Percentiles rank a stretch among this genome's conserved stretches.
Conservation (phyloP, 2,329 filamentous ascomycete genomes). For the Neocatenulostroma microsporum region DNA sequence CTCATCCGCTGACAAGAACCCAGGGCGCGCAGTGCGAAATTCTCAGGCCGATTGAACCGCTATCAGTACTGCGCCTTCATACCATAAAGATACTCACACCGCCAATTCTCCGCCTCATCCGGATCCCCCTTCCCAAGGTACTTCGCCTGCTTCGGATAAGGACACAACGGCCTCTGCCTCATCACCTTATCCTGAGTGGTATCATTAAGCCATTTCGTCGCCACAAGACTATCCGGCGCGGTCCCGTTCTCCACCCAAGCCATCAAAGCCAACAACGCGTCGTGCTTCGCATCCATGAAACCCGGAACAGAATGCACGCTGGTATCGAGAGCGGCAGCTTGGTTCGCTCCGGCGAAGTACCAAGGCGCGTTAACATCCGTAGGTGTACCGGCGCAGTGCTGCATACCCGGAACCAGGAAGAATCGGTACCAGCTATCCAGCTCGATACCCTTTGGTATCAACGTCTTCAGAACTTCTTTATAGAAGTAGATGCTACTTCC, state of each 20-base stretch:
- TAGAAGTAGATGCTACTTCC: slow-evolving; percentile 47
- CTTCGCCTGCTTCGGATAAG: slow-evolving; percentile 26
- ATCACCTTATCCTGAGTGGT: slow-evolving; percentile 19
- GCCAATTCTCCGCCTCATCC: slow-evolving; percentile 25
- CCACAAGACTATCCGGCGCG: slow-evolving; percentile 29
- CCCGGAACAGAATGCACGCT: slow-evolving; percentile 25
- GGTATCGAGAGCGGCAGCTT: slow-evolving; percentile 18
- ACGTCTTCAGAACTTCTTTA: slow-evolving; percentile 32
- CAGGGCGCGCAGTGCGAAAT: no score
- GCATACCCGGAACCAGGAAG: slow-evolving; percentile 40
- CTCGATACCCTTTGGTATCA: slow-evolving; percentile 28
- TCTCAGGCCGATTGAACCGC: no score
- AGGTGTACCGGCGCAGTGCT: slow-evolving; percentile 31
- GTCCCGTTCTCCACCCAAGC: slow-evolving; percentile 32
- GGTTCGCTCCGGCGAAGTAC: slow-evolving; percentile 36
- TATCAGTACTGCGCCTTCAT: slow-evolving; percentile 6
- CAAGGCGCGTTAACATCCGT: slow-evolving; percentile 33
- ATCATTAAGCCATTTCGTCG: slow-evolving; percentile 28
- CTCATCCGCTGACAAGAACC: no score
- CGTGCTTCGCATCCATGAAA: slow-evolving; percentile 25
- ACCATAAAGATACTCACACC: slow-evolving; percentile 15
- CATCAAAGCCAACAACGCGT: slow-evolving; percentile 29
- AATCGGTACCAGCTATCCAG: slow-evolving; percentile 35
- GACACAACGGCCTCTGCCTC: slow-evolving; percentile 31
- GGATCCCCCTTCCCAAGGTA: slow-evolving; percentile 23